A percentile compares a stretch with the other conserved stretches of the same genome.
Conservation (phyloP, 2,329 filamentous ascomycete species). For the Coniochaeta prunicola region DNA sequence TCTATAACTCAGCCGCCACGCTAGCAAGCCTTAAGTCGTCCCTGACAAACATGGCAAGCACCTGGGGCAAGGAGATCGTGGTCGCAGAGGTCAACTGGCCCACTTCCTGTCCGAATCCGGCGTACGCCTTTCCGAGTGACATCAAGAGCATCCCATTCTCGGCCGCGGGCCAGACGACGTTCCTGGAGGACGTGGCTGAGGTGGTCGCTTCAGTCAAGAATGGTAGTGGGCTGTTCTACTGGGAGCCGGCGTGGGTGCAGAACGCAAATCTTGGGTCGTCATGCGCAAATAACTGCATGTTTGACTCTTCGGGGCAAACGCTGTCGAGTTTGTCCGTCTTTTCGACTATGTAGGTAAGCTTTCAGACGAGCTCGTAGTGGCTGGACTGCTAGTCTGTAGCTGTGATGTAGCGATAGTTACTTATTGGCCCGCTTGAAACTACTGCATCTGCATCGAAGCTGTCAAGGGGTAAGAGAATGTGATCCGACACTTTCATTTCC, state of each 20-base stretch:
- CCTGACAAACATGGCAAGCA: constrained; percentile 50
- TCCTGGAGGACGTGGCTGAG: constrained; percentile 51
- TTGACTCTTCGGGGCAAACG: constrained; percentile 45
- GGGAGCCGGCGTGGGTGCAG: constrained; percentile 66
- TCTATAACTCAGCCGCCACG: constrained; percentile 55
- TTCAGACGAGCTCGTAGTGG: too few species aligned
- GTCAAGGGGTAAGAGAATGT: too few species aligned
- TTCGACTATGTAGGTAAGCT: constrained; percentile 11
- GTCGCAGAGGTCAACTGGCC: constrained; percentile 70
- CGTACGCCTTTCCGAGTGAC: constrained; percentile 53
- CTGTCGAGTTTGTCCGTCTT: constrained; percentile 52
- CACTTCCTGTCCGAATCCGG: constrained; percentile 50
- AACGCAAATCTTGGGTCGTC: constrained; percentile 59
- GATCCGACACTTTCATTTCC: too few species aligned
- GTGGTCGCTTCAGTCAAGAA: constrained; percentile 44
- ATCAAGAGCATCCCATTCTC: constrained; percentile 53
- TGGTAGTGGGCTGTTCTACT: constrained; percentile 61
- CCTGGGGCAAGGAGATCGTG: constrained; percentile 59
- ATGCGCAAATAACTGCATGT: constrained; percentile 57
- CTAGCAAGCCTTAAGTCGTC: constrained; percentile 47
- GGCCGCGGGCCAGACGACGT: constrained; percentile 54
- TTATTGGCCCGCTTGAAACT: too few species aligned
- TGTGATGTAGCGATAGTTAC: too few species aligned
- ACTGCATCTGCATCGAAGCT: too few species aligned
- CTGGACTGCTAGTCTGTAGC: too few species aligned